These are phyloP conservation scores for Epichloe elymi DNA, from an alignment of 2,329 filamentous ascomycete genomes.

Conservation along the genomic window DNA sequence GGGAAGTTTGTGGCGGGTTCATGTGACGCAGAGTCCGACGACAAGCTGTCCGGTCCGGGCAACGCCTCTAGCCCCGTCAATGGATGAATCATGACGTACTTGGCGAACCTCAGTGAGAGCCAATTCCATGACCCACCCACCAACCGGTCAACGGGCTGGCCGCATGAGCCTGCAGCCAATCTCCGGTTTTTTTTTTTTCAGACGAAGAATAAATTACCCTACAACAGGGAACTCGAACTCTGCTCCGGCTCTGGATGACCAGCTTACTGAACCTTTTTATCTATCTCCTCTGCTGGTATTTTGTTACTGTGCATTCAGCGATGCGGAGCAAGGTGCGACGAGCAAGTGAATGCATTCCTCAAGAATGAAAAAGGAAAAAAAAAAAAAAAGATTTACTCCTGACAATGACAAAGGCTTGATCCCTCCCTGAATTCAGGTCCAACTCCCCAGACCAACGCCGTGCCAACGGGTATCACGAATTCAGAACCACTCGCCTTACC, in stretches of 20 bases:
- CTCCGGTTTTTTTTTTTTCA: no score
- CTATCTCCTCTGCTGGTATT: neutral
- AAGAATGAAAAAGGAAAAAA: neutral
- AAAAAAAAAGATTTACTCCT: neutral
- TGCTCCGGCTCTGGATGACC: neutral
- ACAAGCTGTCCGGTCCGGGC: neutral
- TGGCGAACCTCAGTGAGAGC: neutral
- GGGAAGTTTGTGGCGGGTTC: neutral
- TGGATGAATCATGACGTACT: neutral
- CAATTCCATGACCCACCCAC: neutral
- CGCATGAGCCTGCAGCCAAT: no score
- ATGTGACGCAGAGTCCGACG: neutral
- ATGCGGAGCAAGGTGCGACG: neutral
- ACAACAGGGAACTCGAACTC: no score
- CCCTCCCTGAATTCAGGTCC: neutral
- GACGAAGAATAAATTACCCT: no score
- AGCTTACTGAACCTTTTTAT: neutral
- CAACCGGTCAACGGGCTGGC: no score
- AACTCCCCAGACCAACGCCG: slow-evolving; percentile 9
- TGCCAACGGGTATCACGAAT: slow-evolving; percentile 13
- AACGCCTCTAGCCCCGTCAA: neutral
- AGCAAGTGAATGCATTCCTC: neutral
- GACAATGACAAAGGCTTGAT: neutral
- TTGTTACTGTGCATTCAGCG: neutral
- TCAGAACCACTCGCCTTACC: slow-evolving; percentile 3